Evolutionary conservation across 768 basidiomycete genomes (phyloP).

Genomic region (Candolleomyces eurysporus): DNA sequence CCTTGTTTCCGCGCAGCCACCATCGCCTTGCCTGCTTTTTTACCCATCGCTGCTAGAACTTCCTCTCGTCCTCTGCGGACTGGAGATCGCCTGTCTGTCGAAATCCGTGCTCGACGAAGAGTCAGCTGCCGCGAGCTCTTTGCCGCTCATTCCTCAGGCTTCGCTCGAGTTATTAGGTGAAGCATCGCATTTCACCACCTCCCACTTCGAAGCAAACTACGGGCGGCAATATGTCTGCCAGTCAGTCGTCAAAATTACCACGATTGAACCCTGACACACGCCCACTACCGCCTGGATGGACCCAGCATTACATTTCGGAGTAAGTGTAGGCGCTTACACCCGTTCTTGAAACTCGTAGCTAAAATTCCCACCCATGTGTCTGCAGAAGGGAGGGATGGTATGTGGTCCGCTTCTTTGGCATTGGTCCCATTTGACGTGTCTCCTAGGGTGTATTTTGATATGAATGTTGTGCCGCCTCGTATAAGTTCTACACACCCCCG

Average conservation of each 20-base stretch:
- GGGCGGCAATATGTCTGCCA: not conserved
- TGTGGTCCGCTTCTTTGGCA: not conserved
- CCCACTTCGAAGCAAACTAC: not conserved
- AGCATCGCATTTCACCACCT: not conserved
- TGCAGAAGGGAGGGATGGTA: not conserved
- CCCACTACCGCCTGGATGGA: constrained; percentile 9
- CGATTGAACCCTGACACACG: constrained; percentile 1
- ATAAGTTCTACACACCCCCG: not conserved
- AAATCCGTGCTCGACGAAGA: no score
- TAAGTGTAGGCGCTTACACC: not conserved
- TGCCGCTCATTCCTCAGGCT: no score
- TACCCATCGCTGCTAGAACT: no score
- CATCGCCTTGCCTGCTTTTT: no score
- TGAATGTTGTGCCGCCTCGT: not conserved
- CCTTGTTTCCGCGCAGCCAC: no score
- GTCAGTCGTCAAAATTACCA: not conserved
- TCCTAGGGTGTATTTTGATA: not conserved
- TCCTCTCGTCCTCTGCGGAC: no score
- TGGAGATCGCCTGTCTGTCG: no score
- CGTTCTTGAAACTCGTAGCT: no score
- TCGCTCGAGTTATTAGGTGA: no score
- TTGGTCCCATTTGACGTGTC: not conserved
- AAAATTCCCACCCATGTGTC: not conserved
- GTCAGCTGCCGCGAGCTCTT: no score
- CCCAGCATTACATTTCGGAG: constrained; percentile 6